Evolutionary conservation across 371 early-diverging fungal genomes (phyloP).

Genomic region (Mortierella sp.): DNA sequence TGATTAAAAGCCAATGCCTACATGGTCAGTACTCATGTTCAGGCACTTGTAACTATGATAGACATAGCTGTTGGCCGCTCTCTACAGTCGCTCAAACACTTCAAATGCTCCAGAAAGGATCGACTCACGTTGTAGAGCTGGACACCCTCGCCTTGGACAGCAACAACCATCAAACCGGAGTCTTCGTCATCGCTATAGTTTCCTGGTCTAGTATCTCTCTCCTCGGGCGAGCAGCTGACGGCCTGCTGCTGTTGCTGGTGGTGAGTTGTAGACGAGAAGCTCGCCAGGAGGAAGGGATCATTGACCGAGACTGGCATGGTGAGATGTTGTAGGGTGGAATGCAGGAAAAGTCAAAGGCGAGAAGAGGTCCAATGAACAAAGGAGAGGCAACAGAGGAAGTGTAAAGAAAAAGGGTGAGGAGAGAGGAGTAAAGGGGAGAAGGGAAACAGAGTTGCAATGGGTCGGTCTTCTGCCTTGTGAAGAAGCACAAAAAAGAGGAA

Average conservation of each 20-base stretch:
- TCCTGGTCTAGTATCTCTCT: slow-evolving; percentile 16
- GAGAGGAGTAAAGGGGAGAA: neutral
- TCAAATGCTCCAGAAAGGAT: neutral
- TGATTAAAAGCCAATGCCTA: neutral
- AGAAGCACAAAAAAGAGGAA: neutral
- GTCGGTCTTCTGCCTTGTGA: slow-evolving; percentile 6
- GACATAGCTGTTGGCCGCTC: no score
- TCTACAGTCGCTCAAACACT: no score
- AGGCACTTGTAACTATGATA: neutral
- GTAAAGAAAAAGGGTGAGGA: neutral
- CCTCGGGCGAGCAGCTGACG: slow-evolving; percentile 60
- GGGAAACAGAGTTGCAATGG: neutral
- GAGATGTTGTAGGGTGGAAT: neutral
- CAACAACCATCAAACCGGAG: slow-evolving; percentile 63
- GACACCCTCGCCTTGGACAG: slow-evolving; percentile 73
- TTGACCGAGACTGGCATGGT: slow-evolving; percentile 71
- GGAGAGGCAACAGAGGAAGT: neutral
- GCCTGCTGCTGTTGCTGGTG: slow-evolving; percentile 50
- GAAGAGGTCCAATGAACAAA: slow-evolving; percentile 1
- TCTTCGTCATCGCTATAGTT: slow-evolving; percentile 42
- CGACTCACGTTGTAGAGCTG: slow-evolving; percentile 68
- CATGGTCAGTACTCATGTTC: neutral
- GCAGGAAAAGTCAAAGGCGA: neutral
- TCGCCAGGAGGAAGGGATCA: slow-evolving; percentile 72
- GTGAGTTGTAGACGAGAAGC: slow-evolving; percentile 64